Evolutionary conservation across 345 rosid genomes (phyloP), one percentile per base, ranked within the genome.

Genomic region (Linum usitatissimum): DNA sequence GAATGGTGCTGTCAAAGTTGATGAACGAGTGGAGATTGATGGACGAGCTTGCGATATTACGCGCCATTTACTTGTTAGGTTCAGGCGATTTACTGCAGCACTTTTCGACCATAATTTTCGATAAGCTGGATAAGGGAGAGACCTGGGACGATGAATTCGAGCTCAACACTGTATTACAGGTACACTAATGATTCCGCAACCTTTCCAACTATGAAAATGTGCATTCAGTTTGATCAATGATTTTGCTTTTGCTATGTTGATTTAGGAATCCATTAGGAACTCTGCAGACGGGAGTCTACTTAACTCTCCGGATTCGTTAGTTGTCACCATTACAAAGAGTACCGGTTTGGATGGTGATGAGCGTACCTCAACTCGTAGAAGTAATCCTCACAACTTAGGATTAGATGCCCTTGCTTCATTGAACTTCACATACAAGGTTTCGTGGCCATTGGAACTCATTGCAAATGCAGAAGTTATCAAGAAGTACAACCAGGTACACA

Each of bases 401-500:
- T 76, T 83, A 57, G 97, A 89, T 69, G 81, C 86, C 66, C 90
- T 93, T 55, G 87, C 83, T 70, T 82, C 82, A 67, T 80, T 93
- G 68, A 86, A 83, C 61, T 93, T 93, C 73, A 69, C 89, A 48
- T 84, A 86, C 80, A 90, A 87, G 97, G 99, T 90, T 60, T 79
- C 97, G 67, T 93, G 99, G 99, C 99, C 99, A 9, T 95, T 93
- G 71, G 96, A 90, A 79, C 95, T 93, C 70, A 90, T 90, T 70
- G 97, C 90, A 60, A 87, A 87, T 72, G 51, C 75, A 39, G 99
- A 90, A 75, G 85, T 92, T 59, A 93, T 90, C 69, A 90, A 83
- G 77, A 93, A 87, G 78, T 93, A 93, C 80, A 93, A 90, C 76
- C 96, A 86, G 90, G 99, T 93, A 76, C 28, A 23, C 28, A 38